Conservation (phyloP, 805 yeast species). For the Ogataea salicorniae region DNA sequence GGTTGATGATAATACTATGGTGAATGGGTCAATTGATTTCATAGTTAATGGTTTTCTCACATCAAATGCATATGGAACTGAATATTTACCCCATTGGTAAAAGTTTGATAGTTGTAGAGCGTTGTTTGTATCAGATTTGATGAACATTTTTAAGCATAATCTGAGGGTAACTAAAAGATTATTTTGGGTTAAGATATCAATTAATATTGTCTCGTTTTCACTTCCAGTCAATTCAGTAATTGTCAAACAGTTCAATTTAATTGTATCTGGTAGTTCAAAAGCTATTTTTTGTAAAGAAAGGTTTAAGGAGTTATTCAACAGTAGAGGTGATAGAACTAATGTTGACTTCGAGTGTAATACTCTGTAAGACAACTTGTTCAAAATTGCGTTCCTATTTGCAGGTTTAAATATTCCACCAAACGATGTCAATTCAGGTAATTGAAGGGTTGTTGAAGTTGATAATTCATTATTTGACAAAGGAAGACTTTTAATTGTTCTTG, state of each 20-base stretch:
- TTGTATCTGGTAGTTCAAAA: slow-evolving; percentile 35
- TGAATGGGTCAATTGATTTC: slow-evolving; percentile 37
- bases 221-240: slow-evolving; percentile 26
- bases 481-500: slow-evolving; percentile 10
- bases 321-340: slow-evolving; percentile 35
- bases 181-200: slow-evolving; percentile 50
- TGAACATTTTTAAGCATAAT: slow-evolving; percentile 41
- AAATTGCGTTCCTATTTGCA: slow-evolving; percentile 8
- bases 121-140: slow-evolving; percentile 9
- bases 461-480: slow-evolving; percentile 2
- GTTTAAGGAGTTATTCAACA: slow-evolving; percentile 31
- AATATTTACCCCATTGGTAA: slow-evolving; percentile 59
- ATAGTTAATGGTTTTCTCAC: slow-evolving; percentile 51
- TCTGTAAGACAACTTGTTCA: slow-evolving; percentile 12
- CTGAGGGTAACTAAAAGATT: slow-evolving; percentile 49
- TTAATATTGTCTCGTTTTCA: slow-evolving; percentile 30
- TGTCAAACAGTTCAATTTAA: slow-evolving; percentile 34
- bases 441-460: not conserved
- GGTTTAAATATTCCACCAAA: slow-evolving; percentile 12
- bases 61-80: slow-evolving; percentile 63
- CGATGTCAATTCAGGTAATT: slow-evolving; percentile 6
- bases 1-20: slow-evolving; percentile 52
- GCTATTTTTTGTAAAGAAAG: slow-evolving; percentile 33
- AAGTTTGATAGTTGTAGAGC: slow-evolving; percentile 24
- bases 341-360: slow-evolving; percentile 6